Evolutionary conservation across 2,329 filamentous ascomycete genomes (phyloP).

Genomic region (Podosphaera leucotricha): DNA sequence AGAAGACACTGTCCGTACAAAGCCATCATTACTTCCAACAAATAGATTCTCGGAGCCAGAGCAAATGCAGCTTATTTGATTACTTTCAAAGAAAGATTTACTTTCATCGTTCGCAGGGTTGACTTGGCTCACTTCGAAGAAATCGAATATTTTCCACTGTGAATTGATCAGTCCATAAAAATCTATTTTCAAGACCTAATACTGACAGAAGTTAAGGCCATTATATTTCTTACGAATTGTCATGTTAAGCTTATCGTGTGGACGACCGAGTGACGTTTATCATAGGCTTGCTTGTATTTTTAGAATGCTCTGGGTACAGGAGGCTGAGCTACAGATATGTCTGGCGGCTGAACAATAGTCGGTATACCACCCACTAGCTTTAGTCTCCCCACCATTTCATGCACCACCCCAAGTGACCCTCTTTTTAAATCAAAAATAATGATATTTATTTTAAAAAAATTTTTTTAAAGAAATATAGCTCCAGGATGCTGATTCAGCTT

Average conservation of each 20-base stretch:
- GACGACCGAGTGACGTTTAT: too few relatives aligned
- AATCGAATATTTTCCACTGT: slow-evolving; percentile 95
- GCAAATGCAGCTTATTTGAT: slow-evolving; percentile 60
- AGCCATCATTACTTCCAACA: slow-evolving; percentile 63
- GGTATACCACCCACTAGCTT: too few relatives aligned
- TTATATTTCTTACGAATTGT: neutral
- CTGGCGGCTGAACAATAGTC: too few relatives aligned
- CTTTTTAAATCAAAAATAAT: too few relatives aligned
- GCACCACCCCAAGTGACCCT: too few relatives aligned
- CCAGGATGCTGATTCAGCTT: too few relatives aligned
- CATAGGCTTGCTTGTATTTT: too few relatives aligned
- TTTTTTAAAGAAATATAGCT: too few relatives aligned
- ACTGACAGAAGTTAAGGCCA: slow-evolving; percentile 12
- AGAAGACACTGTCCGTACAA: slow-evolving; percentile 67
- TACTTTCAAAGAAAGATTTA: slow-evolving; percentile 56
- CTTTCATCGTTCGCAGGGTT: slow-evolving; percentile 56
- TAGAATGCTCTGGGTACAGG: too few relatives aligned
- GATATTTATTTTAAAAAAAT: too few relatives aligned
- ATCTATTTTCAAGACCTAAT: neutral
- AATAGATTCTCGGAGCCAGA: slow-evolving; percentile 79
- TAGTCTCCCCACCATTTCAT: too few relatives aligned
- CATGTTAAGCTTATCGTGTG: neutral
- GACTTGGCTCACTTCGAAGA: slow-evolving; percentile 86
- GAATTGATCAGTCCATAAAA: slow-evolving; percentile 1
- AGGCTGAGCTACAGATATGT: too few relatives aligned